A percentile compares a stretch with the other conserved stretches of the same genome.
Conservation (phyloP, 768 basidiomycete genomes). For the Xanthoconium stramineum region DNA sequence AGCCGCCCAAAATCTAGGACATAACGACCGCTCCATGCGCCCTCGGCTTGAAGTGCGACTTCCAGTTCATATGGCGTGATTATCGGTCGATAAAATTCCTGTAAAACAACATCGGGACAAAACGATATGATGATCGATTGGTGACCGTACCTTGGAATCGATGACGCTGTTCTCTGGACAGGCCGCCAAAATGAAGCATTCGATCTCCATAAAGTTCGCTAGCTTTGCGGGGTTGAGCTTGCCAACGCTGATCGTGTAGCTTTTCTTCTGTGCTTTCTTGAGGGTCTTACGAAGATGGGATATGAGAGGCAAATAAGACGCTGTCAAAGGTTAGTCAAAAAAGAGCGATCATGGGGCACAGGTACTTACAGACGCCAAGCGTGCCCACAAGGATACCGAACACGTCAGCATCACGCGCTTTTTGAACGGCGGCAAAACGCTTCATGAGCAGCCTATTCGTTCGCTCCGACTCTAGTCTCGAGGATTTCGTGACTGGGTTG, state of each 20-base stretch:
- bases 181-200: constrained; percentile 92
- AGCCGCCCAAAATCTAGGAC: constrained; percentile 72
- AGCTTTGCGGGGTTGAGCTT: constrained; percentile 94
- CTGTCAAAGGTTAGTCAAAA: constrained; percentile 34
- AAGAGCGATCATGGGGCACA: not conserved
- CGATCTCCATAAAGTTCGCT: constrained; percentile 94
- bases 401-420: constrained; percentile 87
- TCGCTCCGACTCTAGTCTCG: constrained; percentile 56
- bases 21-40: constrained; percentile 74
- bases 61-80: constrained; percentile 92
- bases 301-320: constrained; percentile 84
- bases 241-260: constrained; percentile 93
- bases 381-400: constrained; percentile 96
- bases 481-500: constrained; percentile 50
- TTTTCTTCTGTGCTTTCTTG: constrained; percentile 71
- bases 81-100: constrained; percentile 91
- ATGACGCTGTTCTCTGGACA: constrained; percentile 90
- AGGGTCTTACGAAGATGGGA: constrained; percentile 74
- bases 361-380: constrained; percentile 72
- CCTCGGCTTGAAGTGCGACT: constrained; percentile 68
- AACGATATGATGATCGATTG: not conserved
- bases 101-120: not conserved
- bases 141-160: constrained; percentile 55
- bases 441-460: constrained; percentile 88
- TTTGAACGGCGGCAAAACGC: constrained; percentile 82